Evolutionary conservation across 1,284 basidiomycete species (phyloP).

Genomic region (Naganishia cerealis): DNA sequence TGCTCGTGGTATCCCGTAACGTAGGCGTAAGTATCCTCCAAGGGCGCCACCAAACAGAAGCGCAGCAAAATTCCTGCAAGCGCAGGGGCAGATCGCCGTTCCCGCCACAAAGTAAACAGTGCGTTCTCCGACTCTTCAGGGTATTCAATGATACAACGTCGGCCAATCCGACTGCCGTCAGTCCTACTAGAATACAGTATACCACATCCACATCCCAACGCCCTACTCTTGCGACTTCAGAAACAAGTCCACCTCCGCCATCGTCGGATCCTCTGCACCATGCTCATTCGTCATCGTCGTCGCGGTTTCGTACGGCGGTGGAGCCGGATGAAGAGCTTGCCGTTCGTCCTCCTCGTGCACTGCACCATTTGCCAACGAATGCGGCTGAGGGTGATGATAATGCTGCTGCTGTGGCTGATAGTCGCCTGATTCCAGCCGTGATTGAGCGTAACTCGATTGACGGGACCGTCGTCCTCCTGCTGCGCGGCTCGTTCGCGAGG

Average conservation of each 20-base stretch:
- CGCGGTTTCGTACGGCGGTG: slow-evolving; percentile 12
- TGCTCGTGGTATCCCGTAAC: too few relatives aligned
- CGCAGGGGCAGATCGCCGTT: slow-evolving; percentile 14
- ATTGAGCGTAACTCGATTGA: slow-evolving; percentile 15
- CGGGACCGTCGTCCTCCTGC: not conserved
- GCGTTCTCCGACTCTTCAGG: too few relatives aligned
- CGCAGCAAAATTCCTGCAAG: slow-evolving; percentile 25
- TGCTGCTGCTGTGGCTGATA: slow-evolving; percentile 22
- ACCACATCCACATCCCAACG: not conserved
- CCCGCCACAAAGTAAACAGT: slow-evolving; percentile 27
- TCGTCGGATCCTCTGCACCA: slow-evolving; percentile 31
- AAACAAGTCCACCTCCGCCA: slow-evolving; percentile 46
- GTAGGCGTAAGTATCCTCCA: not conserved
- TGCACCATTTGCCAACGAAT: slow-evolving; percentile 2
- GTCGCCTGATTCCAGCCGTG: slow-evolving; percentile 21
- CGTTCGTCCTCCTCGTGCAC: slow-evolving; percentile 18
- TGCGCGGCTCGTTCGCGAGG: slow-evolving; percentile 34
- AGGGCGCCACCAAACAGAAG: slow-evolving; percentile 19
- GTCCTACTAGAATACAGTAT: not conserved
- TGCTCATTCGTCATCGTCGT: not conserved
- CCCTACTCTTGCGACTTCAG: slow-evolving; percentile 33
- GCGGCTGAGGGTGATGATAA: slow-evolving; percentile 5
- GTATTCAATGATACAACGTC: slow-evolving; percentile 20
- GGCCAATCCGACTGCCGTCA: not conserved
- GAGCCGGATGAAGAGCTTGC: slow-evolving; percentile 12